Evolutionary conservation across 176 grass and related monocot species (phyloP).

Genomic region (Ensete ventricosum): DNA sequence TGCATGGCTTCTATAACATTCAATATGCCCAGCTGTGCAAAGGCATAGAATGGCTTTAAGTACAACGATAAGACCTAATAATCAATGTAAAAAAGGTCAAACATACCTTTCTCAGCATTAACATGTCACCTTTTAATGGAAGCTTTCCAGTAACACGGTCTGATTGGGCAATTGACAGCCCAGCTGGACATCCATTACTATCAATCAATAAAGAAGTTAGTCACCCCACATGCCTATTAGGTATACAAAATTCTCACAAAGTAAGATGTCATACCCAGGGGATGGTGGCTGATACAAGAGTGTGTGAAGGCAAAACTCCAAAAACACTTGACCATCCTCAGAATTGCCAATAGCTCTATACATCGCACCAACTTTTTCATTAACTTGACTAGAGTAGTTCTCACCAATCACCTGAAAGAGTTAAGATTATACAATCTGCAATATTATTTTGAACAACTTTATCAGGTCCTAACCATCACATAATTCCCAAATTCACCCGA

Average conservation of each 20-base stretch:
- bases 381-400: constrained; percentile 50
- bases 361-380: constrained; percentile 48
- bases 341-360: constrained; percentile 50
- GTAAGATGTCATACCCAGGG: constrained; percentile 45
- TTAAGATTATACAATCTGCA: not conserved
- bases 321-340: constrained; percentile 59
- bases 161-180: constrained; percentile 68
- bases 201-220: constrained; percentile 17
- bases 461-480: no score
- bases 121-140: constrained; percentile 59
- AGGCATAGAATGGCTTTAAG: constrained; percentile 1
- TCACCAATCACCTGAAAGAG: constrained; percentile 70
- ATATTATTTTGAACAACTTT: no score
- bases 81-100: not conserved
- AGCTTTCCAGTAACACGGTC: constrained; percentile 70
- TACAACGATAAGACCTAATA: not conserved
- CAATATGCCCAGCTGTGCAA: constrained; percentile 76
- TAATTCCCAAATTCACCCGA: no score
- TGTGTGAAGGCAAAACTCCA: constrained; percentile 73
- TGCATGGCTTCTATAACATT: constrained; percentile 85
- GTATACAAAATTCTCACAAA: constrained; percentile 1
- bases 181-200: constrained; percentile 62
- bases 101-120: constrained; percentile 69
- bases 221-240: not conserved
- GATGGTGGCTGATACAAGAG: constrained; percentile 71